Evolutionary conservation across 2,329 filamentous ascomycete genomes (phyloP), one percentile per base, ranked within the genome.

Genomic region (Scedosporium boydii): DNA sequence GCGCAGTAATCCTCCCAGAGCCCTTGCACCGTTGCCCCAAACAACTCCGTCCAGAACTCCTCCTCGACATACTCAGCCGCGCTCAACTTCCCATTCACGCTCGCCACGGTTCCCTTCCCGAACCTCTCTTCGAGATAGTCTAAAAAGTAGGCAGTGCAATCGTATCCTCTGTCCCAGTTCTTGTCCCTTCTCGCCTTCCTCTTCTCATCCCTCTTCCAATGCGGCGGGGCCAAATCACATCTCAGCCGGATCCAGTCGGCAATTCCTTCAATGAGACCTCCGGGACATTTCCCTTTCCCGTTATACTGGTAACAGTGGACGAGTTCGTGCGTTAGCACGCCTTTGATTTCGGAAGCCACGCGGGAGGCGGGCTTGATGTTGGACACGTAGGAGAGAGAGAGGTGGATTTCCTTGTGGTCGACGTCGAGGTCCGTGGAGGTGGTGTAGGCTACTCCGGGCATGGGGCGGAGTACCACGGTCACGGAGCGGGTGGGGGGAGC

Each of bases 241-340:
- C 85, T 86, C 64, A 98, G 76, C 2, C 93, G 83, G 26, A 98
- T 93, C 84, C 91, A 98, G 75, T 98, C 95, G 21, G 93, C 93
- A 61, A 98, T 85, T 0, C 93, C 93, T 74, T 98, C 93, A 62
- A 96, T 87, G 57, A 98, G 75, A 0, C 95, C 95, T 0, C 87
- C 87, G 0, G 89, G 89, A 53, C 85, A 84, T 4, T 77, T 77
- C 1, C 79, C 80, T 21, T 68, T 77, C 1, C 80, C 88, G 68
- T 91, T 87, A 75, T 90, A 89, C 74, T 98, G 93, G 76, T 89
- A 96, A 76, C 92, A 97, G 77, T 98, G 95, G 14, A 98, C 93
- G 65, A 97, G 87, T 75, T 98, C 93, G 72, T 98, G 93, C 1
- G 89, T 88, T 21, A 98, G 74, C 0, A 98, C 92, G 48, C 95